These are phyloP conservation scores for Haematococcus sp. DNA, from an alignment of 139 green algal species.

Conservation along the genomic window DNA sequence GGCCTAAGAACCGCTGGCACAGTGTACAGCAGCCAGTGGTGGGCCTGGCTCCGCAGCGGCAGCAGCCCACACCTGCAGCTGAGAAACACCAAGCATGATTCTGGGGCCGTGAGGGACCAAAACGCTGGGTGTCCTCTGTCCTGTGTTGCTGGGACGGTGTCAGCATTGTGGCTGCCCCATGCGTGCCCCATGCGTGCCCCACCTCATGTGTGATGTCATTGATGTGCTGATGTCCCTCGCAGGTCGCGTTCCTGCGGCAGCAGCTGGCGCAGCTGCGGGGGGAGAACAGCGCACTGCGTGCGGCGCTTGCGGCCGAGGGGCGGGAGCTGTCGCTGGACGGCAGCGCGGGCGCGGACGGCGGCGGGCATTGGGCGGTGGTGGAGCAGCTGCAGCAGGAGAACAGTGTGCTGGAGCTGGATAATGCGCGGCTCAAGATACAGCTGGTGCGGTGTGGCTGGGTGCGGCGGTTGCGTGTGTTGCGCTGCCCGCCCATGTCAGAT, in stretches of 20 bases:
- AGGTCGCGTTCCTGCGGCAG: conserved; percentile 25
- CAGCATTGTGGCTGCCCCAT: too few relatives aligned
- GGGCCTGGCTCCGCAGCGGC: too few relatives aligned
- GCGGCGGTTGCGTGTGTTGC: neutral
- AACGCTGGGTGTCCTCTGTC: too few relatives aligned
- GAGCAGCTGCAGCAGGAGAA: conserved; percentile 57
- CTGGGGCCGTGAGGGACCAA: too few relatives aligned
- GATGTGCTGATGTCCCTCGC: too few relatives aligned
- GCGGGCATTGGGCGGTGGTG: conserved; percentile 26
- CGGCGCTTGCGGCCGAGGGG: conserved; percentile 10
- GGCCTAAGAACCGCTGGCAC: too few relatives aligned
- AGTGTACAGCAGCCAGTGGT: too few relatives aligned
- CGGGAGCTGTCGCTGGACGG: neutral
- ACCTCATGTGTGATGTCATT: too few relatives aligned
- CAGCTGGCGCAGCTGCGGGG: conserved; percentile 10
- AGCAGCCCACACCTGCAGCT: too few relatives aligned
- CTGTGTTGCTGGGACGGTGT: too few relatives aligned
- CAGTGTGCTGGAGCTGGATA: conserved; percentile 54
- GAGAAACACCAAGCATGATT: too few relatives aligned
- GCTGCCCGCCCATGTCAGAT: neutral
- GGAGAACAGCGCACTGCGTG: conserved; percentile 16
- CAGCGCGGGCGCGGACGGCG: neutral
- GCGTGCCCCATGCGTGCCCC: too few relatives aligned
- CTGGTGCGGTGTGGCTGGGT: conserved; percentile 35
- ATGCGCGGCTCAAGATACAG: conserved; percentile 56